Base-by-base conservation (phyloP, 2,329 filamentous ascomycete species). In the Arthrobotrys megalospora region DNA sequence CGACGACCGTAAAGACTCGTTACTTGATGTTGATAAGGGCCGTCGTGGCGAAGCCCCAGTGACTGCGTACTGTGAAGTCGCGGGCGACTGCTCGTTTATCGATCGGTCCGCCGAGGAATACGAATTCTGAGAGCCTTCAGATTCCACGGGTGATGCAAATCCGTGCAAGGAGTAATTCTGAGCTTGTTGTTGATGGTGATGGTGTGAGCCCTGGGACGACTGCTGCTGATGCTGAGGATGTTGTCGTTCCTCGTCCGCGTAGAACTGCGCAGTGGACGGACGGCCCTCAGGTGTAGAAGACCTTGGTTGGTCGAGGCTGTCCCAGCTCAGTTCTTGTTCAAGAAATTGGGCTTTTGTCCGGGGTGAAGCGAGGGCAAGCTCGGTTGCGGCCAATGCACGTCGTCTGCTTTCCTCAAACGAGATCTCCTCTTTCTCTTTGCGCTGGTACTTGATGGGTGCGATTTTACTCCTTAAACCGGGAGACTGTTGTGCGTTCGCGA, bases 311-410 rank as follows among this genome's bases (percentile, higher is more conserved):
- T 69, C 69, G 55, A 73, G 43, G 32, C 45, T 55, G 64, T 79
- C 76, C 76, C 76, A 79, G 48, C 55, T 70, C 65, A 79, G 69
- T 69, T 79, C 76, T 47, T 75, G 47, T 65, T 79, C 70, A 47
- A 73, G 64, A 66, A 79, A 79, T 66, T 79, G 69, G 63, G 68
- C 64, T 67, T 79, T 73, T 36, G 68, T 79, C 70, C 76, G 76
- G 69, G 76, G 76, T 72, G 76, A 75, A 75, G 76, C 69, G 70
- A 79, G 76, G n/a, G 76, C 76, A 66, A 79, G 76, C 70, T 79
- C 70, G 69, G 68, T 73, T 79, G 76, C 76, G 10, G 68, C 76
- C 63, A 79, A 75, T 73, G 76, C 76, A 68, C 76, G 68, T 50
- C 76, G 68, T 68, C 76, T 69, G 65, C 63, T 65, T 36, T 79